Base-by-base conservation (phyloP, 352 stramenopile species). In the Globisporangium echinulatum region DNA sequence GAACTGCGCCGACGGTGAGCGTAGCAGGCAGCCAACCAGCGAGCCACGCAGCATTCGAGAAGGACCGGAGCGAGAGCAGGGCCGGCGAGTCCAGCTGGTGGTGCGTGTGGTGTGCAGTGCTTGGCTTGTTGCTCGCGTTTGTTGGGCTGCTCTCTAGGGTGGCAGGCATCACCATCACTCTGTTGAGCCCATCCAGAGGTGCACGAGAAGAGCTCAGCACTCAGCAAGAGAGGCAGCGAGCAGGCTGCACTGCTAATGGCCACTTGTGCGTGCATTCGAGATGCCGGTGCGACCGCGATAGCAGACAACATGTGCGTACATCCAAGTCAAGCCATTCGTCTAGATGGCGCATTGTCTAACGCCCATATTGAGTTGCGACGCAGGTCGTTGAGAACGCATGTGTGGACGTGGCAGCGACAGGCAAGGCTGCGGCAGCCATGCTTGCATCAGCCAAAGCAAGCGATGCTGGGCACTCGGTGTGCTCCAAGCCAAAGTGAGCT, bases 41-140 rank as follows among this genome's bases (percentile, higher is more conserved):
- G 14, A 46, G 19, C 36, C 36, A 56, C 39, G 19, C 48, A 56
- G 19, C 49, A 49, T 62, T 62, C 57, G 56, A 62, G 56, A 62
- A 56, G 36, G 44, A 50, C 14, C 46, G 19, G 49, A 53, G 44
- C 44, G 54, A 53, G 54, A 54, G 56, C 40, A 56, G 57, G 57
- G 54, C 57, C 57, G 56, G 47, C 46, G 55, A 5, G 46, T 38
- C 56, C 19, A 56, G 56, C 56, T 25, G 19, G 19, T 25, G 19
- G 19, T 25, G 19, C 19, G 19, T 2, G 37, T 61, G 55, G 56
- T 62, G 56, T 39, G 44, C 54, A 42, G 39, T 49, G 52, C 46
- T 46, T 3, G 19, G 42, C 42, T 46, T 13, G 42, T 13, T 48
- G 11, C 43, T 48, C 42, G 42, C 42, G 43, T 5, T 48, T 5